Conservation (phyloP, 2,329 filamentous ascomycete genomes). For the Monosporascus sp. region DNA sequence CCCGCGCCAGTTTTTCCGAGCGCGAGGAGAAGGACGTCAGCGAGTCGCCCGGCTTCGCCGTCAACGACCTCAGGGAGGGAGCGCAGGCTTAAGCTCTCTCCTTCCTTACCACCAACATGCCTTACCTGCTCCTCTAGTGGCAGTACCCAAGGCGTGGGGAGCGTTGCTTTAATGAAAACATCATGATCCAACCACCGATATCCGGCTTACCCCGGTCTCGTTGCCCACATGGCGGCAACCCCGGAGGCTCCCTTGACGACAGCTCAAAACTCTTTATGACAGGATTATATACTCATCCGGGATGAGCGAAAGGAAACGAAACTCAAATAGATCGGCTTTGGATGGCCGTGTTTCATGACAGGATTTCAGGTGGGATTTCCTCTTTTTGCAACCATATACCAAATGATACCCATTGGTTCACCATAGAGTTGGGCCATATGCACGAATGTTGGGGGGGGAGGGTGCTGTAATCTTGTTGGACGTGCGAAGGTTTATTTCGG, state of each 20-base stretch:
- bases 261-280: too few species aligned
- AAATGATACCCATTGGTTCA: background rate
- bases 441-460: background rate
- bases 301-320: background rate
- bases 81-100: background rate
- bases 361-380: background rate
- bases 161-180: background rate
- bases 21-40: constrained; percentile 11
- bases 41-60: background rate
- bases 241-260: too few species aligned
- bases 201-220: too few species aligned
- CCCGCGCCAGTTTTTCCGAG: constrained; percentile 8
- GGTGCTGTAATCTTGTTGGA: background rate
- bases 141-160: too few species aligned
- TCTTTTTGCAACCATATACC: background rate
- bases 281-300: background rate
- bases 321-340: background rate
- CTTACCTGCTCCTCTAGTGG: background rate
- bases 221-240: too few species aligned
- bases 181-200: too few species aligned
- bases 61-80: background rate
- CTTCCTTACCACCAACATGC: background rate
- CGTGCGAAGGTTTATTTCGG: too few species aligned
- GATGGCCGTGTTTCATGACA: background rate
- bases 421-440: background rate